These are phyloP conservation scores for Pseudodiploospora longispora DNA, from an alignment of 2,329 filamentous ascomycete genomes.

Conservation along the genomic window DNA sequence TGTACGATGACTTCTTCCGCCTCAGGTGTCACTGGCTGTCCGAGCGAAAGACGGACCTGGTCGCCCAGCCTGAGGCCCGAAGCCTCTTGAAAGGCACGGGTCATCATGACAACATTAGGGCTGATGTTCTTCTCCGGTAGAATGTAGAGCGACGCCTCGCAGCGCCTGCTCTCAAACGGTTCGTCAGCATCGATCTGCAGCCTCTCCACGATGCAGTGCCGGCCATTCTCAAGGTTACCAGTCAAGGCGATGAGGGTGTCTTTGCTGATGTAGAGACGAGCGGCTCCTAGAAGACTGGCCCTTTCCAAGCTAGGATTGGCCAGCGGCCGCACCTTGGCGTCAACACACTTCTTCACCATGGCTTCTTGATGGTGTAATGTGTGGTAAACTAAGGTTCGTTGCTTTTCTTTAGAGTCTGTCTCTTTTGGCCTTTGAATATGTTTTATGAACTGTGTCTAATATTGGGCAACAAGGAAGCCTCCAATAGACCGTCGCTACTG, in stretches of 20 bases:
- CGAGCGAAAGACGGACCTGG: constrained; percentile 51
- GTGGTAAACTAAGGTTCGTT: too few relatives aligned
- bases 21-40: constrained; percentile 39
- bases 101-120: constrained; percentile 62
- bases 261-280: constrained; percentile 40
- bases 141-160: constrained; percentile 43
- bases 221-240: constrained; percentile 34
- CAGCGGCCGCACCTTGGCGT: constrained; percentile 34
- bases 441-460: too few relatives aligned
- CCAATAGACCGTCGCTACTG: too few relatives aligned
- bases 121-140: constrained; percentile 53
- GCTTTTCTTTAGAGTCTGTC: too few relatives aligned
- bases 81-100: constrained; percentile 63
- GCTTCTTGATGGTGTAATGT: background rate
- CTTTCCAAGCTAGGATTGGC: constrained; percentile 34
- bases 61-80: constrained; percentile 67
- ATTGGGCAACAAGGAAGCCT: too few relatives aligned
- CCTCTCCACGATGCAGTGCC: constrained; percentile 33
- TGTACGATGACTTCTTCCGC: constrained; percentile 52
- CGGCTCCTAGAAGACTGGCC: constrained; percentile 33
- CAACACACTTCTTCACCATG: constrained; percentile 28
- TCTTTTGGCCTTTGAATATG: too few relatives aligned
- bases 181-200: constrained; percentile 13
- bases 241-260: constrained; percentile 38
- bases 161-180: constrained; percentile 11